Base-by-base conservation (phyloP, 768 basidiomycete genomes). In the Mycena maculata region DNA sequence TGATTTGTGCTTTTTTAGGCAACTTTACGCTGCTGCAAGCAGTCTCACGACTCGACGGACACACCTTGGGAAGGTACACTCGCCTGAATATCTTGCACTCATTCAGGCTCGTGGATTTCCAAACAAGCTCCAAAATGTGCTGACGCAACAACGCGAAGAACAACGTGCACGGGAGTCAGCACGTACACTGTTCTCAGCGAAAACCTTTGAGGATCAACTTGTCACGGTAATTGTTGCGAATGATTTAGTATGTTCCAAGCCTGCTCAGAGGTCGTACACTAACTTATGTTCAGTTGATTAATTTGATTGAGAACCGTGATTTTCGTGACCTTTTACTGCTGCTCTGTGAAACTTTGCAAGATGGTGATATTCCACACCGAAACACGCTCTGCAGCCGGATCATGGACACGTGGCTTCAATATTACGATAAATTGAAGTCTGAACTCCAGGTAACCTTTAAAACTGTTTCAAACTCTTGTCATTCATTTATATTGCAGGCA, bases 321-420 rank as follows among this genome's bases (percentile, higher is more conserved):
- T 78, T 79, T 52, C 25, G 70, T 1, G 45, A 67, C 27, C 73
- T 79, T 13, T 60, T 78, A 8, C 67, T 74, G 11, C 57, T 76
- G 15, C 63, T 78, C 15, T 27, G 56, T n/a, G 61, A 72, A 13
- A 62, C 74, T 23, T 61, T 77, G 20, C 20, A 49, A 20, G 73
- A 78, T 18, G 38, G 42, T 0, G 73, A 76, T 41, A 74, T 78
- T 41, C 76, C 74, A 25, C 69, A 70, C 44, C 49, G 64, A 16
- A 74, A 69, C 6, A 73, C 72, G 44, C 47, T 76, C 22, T 44
- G 55, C 0, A 60, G 68, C 20, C 44, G 57, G 38, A 65, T 78
- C 22, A 65, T 75, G 22, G 52, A 71, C 16, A 70, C 71, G 18
- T 77, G 72, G 70, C 22, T 45, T 31, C 20, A 66, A 3, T 72